Evolutionary conservation across 1,139 yeast species (phyloP).

Genomic region (Debaryomyces sp.): DNA sequence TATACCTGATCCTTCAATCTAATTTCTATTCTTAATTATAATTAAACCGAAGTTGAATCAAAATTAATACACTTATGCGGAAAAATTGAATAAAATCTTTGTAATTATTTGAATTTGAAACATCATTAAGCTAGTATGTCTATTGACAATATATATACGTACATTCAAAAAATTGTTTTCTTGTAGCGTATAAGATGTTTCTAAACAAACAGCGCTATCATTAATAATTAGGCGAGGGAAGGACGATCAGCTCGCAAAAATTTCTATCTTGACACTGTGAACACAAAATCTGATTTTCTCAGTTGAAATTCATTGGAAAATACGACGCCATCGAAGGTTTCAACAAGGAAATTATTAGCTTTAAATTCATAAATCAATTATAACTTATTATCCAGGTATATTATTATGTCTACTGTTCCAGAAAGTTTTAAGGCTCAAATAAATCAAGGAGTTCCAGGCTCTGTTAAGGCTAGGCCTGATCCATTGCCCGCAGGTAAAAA

Average conservation of each 20-base stretch:
- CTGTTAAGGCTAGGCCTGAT: constrained; percentile 19
- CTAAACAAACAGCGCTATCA: too few relatives aligned
- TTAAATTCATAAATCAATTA: neutral
- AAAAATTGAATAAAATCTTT: neutral
- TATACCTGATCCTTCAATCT: neutral
- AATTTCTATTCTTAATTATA: neutral
- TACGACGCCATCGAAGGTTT: neutral
- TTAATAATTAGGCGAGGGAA: too few relatives aligned
- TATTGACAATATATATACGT: too few relatives aligned
- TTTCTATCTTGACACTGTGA: too few relatives aligned
- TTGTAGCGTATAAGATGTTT: too few relatives aligned
- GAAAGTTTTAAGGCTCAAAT: constrained; percentile 18
- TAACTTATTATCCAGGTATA: neutral
- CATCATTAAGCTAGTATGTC: too few relatives aligned
- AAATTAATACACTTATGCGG: neutral
- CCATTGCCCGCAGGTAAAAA: constrained; percentile 20
- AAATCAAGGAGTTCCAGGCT: constrained; percentile 20
- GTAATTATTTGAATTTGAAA: neutral
- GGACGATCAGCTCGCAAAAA: too few relatives aligned
- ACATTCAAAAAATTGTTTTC: too few relatives aligned
- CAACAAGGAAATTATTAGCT: neutral
- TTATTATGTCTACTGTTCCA: constrained; percentile 16
- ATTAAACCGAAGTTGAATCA: neutral
- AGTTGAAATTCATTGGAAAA: too few relatives aligned
- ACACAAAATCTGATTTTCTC: too few relatives aligned